A percentile compares a stretch with the other conserved stretches of the same genome.
These are phyloP conservation scores for Pyrenophora seminiperda DNA, from an alignment of 2,329 filamentous ascomycete genomes.

Conservation along the genomic window DNA sequence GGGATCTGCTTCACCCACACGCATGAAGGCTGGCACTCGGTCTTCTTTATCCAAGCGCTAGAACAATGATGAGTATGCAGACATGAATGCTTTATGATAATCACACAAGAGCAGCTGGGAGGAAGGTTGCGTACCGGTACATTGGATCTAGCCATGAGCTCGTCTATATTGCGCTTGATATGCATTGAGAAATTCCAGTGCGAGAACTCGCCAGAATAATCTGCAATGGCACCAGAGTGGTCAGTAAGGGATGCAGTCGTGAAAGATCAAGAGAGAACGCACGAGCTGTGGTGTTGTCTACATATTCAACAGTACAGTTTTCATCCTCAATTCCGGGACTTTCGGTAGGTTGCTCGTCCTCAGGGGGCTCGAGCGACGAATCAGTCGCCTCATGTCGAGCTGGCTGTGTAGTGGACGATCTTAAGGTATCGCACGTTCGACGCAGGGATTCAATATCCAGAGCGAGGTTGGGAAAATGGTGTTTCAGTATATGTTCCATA, in stretches of 20 bases:
- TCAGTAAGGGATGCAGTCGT: not conserved
- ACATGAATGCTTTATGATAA: not conserved
- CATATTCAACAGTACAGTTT: constrained; percentile 12
- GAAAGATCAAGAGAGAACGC: not conserved
- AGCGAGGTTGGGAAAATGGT: constrained; percentile 11
- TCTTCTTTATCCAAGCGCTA: constrained; percentile 5
- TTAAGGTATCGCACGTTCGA: constrained; percentile 10
- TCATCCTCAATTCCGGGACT: constrained; percentile 15
- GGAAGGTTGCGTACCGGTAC: constrained; percentile 3
- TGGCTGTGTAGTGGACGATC: constrained; percentile 1
- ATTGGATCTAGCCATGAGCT: constrained; percentile 16
- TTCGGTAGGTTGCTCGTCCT: constrained; percentile 1
- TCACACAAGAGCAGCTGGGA: not conserved
- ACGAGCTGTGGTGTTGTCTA: constrained; percentile 17
- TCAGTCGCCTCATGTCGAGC: not conserved
- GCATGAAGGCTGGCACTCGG: constrained; percentile 14
- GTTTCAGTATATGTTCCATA: constrained; percentile 10
- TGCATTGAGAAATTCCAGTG: constrained; percentile 25
- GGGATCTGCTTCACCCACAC: constrained; percentile 16
- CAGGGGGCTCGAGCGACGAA: not conserved
- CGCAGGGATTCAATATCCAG: constrained; percentile 11
- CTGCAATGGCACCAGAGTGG: constrained; percentile 1
- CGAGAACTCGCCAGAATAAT: constrained; percentile 25
- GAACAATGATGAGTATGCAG: not conserved
- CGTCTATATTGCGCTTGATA: constrained; percentile 18